Percentiles rank a stretch among this genome's conserved stretches.
These are phyloP conservation scores for Leptomonas pyrrhocoris DNA, from an alignment of 208 protist genomes.

Conservation along the genomic window DNA sequence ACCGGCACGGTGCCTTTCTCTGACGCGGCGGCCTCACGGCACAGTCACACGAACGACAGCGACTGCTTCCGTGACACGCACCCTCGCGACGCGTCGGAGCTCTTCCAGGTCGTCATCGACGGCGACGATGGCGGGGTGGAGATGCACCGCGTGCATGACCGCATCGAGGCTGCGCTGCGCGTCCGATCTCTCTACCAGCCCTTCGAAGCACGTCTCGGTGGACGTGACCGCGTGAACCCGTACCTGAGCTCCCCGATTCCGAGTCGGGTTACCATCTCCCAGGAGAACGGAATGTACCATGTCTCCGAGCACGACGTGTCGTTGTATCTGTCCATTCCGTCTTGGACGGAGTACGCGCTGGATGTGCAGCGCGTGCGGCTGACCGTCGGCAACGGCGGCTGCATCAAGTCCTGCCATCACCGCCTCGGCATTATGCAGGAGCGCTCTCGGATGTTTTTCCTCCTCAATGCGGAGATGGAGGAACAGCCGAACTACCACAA, in stretches of 20 bases:
- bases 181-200: slow-evolving; percentile 67
- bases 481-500: slow-evolving; percentile 78
- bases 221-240: slow-evolving; percentile 19
- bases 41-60: not conserved
- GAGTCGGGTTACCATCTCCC: slow-evolving; percentile 49
- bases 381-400: slow-evolving; percentile 73
- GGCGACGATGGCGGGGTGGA: slow-evolving; percentile 89
- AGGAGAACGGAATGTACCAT: slow-evolving; percentile 68
- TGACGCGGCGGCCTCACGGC: not conserved
- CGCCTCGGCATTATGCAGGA: slow-evolving; percentile 93
- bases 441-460: slow-evolving; percentile 91
- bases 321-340: slow-evolving; percentile 38
- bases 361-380: slow-evolving; percentile 78
- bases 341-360: slow-evolving; percentile 69
- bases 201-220: slow-evolving; percentile 3
- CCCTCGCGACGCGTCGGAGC: slow-evolving; percentile 45
- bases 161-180: slow-evolving; percentile 72
- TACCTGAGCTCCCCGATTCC: slow-evolving; percentile 29
- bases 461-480: slow-evolving; percentile 90
- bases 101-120: slow-evolving; percentile 91
- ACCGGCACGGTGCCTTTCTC: slow-evolving; percentile 11
- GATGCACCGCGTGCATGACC: slow-evolving; percentile 85
- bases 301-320: slow-evolving; percentile 57
- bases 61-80: not conserved
- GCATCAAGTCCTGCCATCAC: slow-evolving; percentile 81